phyloP scores from a whole-genome alignment of 148 eudicot species.

The Drosera capensis region DNA sequence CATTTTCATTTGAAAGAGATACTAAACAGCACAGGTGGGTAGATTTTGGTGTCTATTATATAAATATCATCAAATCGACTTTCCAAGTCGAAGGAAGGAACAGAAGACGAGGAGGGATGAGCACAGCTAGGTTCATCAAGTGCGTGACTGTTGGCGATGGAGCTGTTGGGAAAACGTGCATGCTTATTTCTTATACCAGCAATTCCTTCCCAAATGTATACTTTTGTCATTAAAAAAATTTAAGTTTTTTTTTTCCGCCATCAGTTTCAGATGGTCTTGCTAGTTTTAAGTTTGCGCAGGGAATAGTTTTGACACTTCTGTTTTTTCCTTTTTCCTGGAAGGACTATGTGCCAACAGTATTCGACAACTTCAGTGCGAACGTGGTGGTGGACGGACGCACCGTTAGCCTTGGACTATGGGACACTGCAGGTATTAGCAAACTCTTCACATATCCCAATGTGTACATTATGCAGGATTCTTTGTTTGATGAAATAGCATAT shows the following conservation, averaged over 20 bases:
- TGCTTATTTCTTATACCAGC: slow-evolving; percentile 10
- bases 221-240: not conserved
- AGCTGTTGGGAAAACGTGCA: slow-evolving; percentile 9
- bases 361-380: slow-evolving; percentile 10
- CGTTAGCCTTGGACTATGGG: slow-evolving; percentile 9
- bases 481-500: not conserved
- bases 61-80: not conserved
- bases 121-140: slow-evolving; percentile 10
- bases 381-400: slow-evolving; percentile 10
- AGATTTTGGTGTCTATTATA: not conserved
- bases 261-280: no score
- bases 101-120: not conserved
- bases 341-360: slow-evolving; percentile 12
- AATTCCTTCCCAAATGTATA: slow-evolving; percentile 9
- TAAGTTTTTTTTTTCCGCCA: no score
- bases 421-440: slow-evolving; percentile 4
- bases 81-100: not conserved
- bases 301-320: not conserved
- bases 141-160: slow-evolving; percentile 10
- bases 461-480: not conserved
- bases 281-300: no score
- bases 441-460: not conserved
- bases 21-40: not conserved
- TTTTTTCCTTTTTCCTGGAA: not conserved
- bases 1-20: not conserved